phyloP scores from a whole-genome alignment of 371 early-diverging fungal species.

The Mucor irregularis region DNA sequence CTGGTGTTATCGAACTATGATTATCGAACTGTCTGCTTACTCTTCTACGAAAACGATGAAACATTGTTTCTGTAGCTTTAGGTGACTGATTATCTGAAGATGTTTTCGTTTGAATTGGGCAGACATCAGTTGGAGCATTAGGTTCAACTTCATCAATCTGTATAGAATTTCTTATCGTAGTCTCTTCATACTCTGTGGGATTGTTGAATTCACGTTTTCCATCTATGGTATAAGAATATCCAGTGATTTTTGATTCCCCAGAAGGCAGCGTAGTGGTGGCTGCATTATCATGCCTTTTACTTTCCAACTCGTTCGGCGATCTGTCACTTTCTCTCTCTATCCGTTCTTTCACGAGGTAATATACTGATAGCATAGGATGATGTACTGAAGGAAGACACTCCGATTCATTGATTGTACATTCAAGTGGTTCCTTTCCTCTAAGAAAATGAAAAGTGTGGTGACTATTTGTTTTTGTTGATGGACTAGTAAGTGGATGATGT shows the following conservation, averaged over 20 bases:
- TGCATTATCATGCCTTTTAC: too few species aligned
- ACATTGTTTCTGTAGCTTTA: too few species aligned
- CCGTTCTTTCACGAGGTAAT: conserved; percentile 80
- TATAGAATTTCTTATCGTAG: neutral
- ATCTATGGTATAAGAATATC: conserved; percentile 3
- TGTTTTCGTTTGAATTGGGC: neutral
- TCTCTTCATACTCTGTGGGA: neutral
- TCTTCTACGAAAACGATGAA: neutral
- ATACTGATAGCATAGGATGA: conserved; percentile 79
- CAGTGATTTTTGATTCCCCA: neutral
- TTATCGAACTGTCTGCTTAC: neutral
- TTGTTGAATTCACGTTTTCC: neutral
- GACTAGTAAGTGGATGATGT: neutral
- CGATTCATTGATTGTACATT: conserved; percentile 26
- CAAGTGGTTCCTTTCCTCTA: conserved; percentile 1
- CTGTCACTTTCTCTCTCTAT: conserved; percentile 68
- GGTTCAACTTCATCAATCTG: too few species aligned
- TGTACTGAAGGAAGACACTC: conserved; percentile 34
- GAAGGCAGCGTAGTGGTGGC: neutral
- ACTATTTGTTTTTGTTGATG: neutral
- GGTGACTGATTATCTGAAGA: too few species aligned
- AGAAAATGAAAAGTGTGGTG: too few species aligned
- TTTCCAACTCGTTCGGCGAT: too few species aligned
- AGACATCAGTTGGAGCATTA: too few species aligned
- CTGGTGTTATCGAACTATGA: neutral